Conservation (phyloP, 1,284 basidiomycete genomes). For the Tilletia caries region DNA sequence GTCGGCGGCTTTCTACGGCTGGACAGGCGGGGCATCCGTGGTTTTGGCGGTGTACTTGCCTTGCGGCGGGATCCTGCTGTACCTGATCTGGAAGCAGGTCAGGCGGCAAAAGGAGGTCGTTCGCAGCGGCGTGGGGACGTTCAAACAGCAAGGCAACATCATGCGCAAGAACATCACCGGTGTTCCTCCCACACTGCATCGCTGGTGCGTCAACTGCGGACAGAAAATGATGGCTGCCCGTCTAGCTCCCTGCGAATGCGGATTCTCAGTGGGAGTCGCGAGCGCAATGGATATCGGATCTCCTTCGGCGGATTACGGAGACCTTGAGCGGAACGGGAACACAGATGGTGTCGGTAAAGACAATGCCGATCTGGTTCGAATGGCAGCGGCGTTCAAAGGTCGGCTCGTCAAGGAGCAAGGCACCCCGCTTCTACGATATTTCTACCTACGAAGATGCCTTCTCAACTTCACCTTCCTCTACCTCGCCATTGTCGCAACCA, state of each 20-base stretch:
- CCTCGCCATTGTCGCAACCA: background rate
- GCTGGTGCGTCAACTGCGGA: background rate
- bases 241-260: background rate
- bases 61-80: background rate
- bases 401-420: background rate
- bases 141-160: background rate
- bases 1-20: background rate
- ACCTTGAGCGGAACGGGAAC: background rate
- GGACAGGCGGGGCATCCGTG: background rate
- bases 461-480: background rate
- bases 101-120: background rate
- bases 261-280: background rate
- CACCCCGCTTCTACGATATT: background rate
- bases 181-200: background rate
- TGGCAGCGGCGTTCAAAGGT: conserved; percentile 2
- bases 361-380: background rate
- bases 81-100: background rate
- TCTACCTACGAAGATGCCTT: background rate
- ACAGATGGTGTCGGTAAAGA: background rate
- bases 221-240: background rate
- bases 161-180: background rate
- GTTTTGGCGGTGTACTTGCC: background rate
- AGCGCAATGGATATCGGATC: background rate
- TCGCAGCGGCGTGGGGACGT: background rate
- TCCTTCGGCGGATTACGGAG: background rate